Percentiles rank a stretch among this genome's conserved stretches.
These are phyloP conservation scores for Polychaeton citri DNA, from an alignment of 2,329 filamentous ascomycete genomes.

Conservation along the genomic window DNA sequence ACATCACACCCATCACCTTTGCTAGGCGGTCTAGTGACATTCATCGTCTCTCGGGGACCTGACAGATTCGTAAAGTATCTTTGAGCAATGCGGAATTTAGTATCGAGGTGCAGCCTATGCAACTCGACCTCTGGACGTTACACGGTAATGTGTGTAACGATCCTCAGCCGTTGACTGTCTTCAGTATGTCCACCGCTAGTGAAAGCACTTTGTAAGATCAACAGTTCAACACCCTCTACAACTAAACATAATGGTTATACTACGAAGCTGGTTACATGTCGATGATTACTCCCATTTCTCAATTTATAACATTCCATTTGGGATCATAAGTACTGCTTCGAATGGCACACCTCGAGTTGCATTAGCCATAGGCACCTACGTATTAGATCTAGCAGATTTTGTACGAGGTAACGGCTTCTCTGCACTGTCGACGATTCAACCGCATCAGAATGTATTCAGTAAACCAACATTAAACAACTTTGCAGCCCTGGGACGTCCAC, in stretches of 20 bases:
- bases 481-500: conserved; percentile 53
- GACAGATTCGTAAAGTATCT: too few relatives aligned
- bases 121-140: too few relatives aligned
- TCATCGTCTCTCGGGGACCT: too few relatives aligned
- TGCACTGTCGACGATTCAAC: conserved; percentile 41
- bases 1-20: too few relatives aligned
- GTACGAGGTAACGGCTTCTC: conserved; percentile 46
- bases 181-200: too few relatives aligned
- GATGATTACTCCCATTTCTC: conserved; percentile 55
- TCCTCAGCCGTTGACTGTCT: too few relatives aligned
- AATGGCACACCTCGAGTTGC: conserved; percentile 48
- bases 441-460: conserved; percentile 48
- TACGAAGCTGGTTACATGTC: conserved; percentile 46
- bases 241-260: conserved; percentile 15
- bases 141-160: too few relatives aligned
- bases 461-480: conserved; percentile 59
- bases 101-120: too few relatives aligned
- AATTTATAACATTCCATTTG: conserved; percentile 70
- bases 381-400: conserved; percentile 55
- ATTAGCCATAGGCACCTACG: conserved; percentile 59
- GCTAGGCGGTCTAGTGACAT: too few relatives aligned
- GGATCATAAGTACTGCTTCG: conserved; percentile 56
- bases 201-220: too few relatives aligned
- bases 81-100: too few relatives aligned
- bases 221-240: not conserved